Evolutionary conservation across 768 basidiomycete genomes (phyloP).

Genomic region (Leccinellum albellum): DNA sequence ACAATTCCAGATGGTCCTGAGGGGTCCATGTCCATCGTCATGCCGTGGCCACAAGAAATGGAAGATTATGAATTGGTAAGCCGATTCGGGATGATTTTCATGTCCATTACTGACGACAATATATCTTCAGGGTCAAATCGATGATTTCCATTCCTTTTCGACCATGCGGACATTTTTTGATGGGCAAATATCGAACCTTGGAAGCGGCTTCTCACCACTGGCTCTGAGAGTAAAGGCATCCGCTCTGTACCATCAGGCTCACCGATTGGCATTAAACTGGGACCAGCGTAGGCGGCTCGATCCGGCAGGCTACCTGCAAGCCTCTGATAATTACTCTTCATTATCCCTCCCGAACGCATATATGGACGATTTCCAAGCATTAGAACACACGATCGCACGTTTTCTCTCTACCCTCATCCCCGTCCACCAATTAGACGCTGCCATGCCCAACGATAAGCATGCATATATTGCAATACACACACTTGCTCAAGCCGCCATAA

Average conservation of each 20-base stretch:
- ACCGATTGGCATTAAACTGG: conserved; percentile 58
- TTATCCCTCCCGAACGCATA: conserved; percentile 45
- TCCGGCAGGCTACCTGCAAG: conserved; percentile 8
- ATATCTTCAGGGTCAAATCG: conserved; percentile 53
- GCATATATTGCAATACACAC: conserved; percentile 59
- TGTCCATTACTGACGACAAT: conserved; percentile 14
- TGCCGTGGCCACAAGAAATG: conserved; percentile 75
- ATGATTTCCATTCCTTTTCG: conserved; percentile 48
- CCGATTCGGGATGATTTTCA: conserved; percentile 11
- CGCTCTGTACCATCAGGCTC: conserved; percentile 68
- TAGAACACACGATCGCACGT: conserved; percentile 62
- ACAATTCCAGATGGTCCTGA: conserved; percentile 63
- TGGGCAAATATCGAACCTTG: conserved; percentile 46
- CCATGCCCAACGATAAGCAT: conserved; percentile 56
- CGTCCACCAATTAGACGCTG: conserved; percentile 56
- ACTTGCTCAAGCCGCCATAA: conserved; percentile 60
- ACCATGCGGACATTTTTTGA: conserved; percentile 63
- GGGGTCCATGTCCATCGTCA: conserved; percentile 55
- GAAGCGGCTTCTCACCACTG: conserved; percentile 55
- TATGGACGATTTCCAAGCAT: conserved; percentile 53
- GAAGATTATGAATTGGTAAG: conserved; percentile 69
- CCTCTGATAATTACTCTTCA: conserved; percentile 32
- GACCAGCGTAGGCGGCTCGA: conserved; percentile 47
- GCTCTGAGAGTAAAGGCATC: conserved; percentile 74
- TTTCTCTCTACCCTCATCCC: conserved; percentile 64